A percentile compares a stretch with the other conserved stretches of the same genome.
Conservation (phyloP, 352 stramenopile species). For the Phytophthora hybrid region DNA sequence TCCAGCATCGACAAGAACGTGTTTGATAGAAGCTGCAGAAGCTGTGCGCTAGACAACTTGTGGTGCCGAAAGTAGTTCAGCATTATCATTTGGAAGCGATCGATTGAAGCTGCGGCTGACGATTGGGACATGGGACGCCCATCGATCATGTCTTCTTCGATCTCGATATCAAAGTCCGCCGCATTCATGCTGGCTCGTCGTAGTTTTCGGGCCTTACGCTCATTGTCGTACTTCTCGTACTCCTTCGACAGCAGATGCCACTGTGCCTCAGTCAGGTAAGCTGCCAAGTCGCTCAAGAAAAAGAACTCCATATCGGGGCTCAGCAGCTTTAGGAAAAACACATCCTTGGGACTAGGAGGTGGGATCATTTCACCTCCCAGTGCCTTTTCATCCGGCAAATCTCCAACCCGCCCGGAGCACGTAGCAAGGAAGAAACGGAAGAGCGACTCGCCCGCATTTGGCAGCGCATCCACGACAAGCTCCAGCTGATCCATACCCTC, state of each 20-base stretch:
- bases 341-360: conserved; percentile 44
- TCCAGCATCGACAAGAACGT: conserved; percentile 59
- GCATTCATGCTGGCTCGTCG: conserved; percentile 20
- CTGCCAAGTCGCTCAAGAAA: conserved; percentile 70
- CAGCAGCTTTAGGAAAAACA: conserved; percentile 70
- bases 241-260: conserved; percentile 72
- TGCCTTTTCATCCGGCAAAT: conserved; percentile 20
- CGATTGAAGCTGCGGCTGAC: conserved; percentile 37
- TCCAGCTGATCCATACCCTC: conserved; percentile 68
- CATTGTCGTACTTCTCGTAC: conserved; percentile 62
- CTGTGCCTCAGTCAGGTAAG: conserved; percentile 68
- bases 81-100: conserved; percentile 69
- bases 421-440: conserved; percentile 69
- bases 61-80: conserved; percentile 70
- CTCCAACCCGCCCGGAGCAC: conserved; percentile 43
- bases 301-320: conserved; percentile 75
- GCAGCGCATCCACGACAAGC: conserved; percentile 57
- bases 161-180: conserved; percentile 20
- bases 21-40: conserved; percentile 52
- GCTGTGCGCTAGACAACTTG: conserved; percentile 50
- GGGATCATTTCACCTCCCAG: conserved; percentile 2
- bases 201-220: conserved; percentile 40
- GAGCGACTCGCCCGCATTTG: conserved; percentile 65
- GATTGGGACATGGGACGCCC: conserved; percentile 12
- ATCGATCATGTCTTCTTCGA: conserved; percentile 32